Conservation (phyloP, 2,329 filamentous ascomycete species). For the Claviceps pusilla region DNA sequence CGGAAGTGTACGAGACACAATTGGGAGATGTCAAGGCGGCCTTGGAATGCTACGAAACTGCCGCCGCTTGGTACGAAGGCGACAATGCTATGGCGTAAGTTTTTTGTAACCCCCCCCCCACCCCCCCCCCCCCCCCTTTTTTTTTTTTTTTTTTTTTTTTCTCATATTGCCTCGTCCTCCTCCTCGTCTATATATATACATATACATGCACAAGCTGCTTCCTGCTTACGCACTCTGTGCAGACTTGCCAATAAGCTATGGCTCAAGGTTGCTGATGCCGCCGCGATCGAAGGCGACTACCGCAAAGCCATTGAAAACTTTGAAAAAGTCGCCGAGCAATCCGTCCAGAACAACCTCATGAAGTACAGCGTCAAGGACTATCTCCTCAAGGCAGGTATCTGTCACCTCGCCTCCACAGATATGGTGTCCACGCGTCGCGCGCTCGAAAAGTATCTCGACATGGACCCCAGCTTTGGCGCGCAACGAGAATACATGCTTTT, state of each 20-base stretch:
- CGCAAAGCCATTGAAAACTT: conserved; percentile 67
- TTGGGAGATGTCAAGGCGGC: conserved; percentile 65
- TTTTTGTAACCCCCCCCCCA: too few species aligned
- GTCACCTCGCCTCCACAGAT: conserved; percentile 62
- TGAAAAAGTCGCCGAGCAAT: conserved; percentile 65
- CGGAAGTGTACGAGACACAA: conserved; percentile 72
- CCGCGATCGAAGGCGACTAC: conserved; percentile 71
- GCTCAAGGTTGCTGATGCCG: conserved; percentile 80
- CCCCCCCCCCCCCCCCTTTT: too few species aligned
- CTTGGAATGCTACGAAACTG: conserved; percentile 68
- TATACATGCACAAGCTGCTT: not conserved
- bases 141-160: not conserved
- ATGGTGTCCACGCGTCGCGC: conserved; percentile 65
- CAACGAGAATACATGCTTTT: conserved; percentile 74
- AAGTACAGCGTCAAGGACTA: conserved; percentile 92
- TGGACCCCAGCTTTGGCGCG: conserved; percentile 60
- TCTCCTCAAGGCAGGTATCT: conserved; percentile 85
- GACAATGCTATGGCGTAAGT: conserved; percentile 70
- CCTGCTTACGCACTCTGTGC: not conserved
- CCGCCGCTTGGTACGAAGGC: conserved; percentile 77
- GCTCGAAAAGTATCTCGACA: conserved; percentile 65
- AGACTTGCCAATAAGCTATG: conserved; percentile 86
- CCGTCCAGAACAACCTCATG: conserved; percentile 82
- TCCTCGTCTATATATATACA: not conserved
- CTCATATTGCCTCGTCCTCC: not conserved